Evolutionary conservation across 2,329 filamentous ascomycete genomes (phyloP).

Genomic region (Erysiphe pulchra): DNA sequence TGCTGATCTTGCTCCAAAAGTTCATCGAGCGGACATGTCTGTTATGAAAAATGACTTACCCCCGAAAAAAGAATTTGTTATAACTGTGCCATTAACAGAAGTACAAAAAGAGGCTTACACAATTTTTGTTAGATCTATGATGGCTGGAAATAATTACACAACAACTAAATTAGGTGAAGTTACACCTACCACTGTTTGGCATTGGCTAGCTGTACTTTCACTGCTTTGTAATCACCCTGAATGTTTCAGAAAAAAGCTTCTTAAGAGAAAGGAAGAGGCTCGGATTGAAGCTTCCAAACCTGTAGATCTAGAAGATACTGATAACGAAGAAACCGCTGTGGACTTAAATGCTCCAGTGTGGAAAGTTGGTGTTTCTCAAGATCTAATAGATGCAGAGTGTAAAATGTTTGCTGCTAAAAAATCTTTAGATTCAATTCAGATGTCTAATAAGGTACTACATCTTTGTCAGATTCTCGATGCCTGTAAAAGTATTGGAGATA

Average conservation of each 20-base stretch:
- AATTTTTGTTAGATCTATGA: conserved; percentile 20
- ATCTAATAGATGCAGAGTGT: conserved; percentile 13
- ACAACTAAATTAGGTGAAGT: conserved; percentile 14
- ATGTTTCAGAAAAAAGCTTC: conserved; percentile 19
- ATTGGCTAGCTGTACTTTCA: conserved; percentile 24
- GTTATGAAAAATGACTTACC: conserved; percentile 42
- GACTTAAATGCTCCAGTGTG: conserved; percentile 8
- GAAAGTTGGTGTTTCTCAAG: conserved; percentile 10
- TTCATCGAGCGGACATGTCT: conserved; percentile 47
- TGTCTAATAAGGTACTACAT: conserved; percentile 44
- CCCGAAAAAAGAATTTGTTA: conserved; percentile 55
- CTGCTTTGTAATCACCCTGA: conserved; percentile 32
- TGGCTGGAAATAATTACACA: conserved; percentile 2
- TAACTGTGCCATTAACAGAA: conserved; percentile 43
- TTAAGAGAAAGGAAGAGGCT: conserved; percentile 14
- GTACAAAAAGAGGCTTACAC: conserved; percentile 39
- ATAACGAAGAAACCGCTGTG: conserved; percentile 5
- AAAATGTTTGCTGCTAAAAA: conserved; percentile 14
- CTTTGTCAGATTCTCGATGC: conserved; percentile 44
- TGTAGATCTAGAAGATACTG: background rate
- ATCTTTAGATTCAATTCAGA: conserved; percentile 17
- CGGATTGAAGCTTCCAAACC: conserved; percentile 3
- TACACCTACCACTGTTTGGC: conserved; percentile 21
- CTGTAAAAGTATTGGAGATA: conserved; percentile 36
- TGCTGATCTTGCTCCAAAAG: conserved; percentile 46